Conservation (phyloP, 78 protist genomes). For the Dictyostelium discoideum region dicty_2.7 NC_007091.3:569501-570000, state of each 20-base stretch:
- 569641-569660: constrained; percentile 56
- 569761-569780: constrained; percentile 23
- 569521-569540: neutral
- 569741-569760: constrained; percentile 41
- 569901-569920: too few species aligned
- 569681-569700: constrained; percentile 24
- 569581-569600: neutral
- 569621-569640: constrained; percentile 11
- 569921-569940: too few species aligned
- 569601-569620: neutral
- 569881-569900: constrained; percentile 33
- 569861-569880: constrained; percentile 56
- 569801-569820: neutral
- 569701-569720: constrained; percentile 51
- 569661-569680: constrained; percentile 46
- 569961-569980: neutral
- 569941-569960: too few species aligned
- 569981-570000: neutral
- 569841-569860: constrained; percentile 58
- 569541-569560: neutral
- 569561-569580: too few species aligned
- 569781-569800: neutral
- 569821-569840: constrained; percentile 24
- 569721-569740: neutral
- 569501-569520: constrained; percentile 7